A percentile compares a stretch with the other conserved stretches of the same genome.
Evolutionary conservation across 2,329 filamentous ascomycete species (phyloP).

Genomic region (Hortaea sp.): DNA sequence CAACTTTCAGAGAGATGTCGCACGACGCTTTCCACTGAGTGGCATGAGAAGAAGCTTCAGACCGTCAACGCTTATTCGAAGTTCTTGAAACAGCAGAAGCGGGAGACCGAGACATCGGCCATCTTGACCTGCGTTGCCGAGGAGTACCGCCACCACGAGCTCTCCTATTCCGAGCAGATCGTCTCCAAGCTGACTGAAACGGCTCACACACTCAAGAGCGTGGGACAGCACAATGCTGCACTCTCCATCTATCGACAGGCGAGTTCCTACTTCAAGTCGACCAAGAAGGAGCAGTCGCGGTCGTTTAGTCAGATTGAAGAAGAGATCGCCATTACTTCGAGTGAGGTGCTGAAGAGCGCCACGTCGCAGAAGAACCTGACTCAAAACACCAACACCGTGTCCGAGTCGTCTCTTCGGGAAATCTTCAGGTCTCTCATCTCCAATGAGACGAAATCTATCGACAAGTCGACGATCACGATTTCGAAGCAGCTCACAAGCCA

Average conservation of each 20-base stretch:
- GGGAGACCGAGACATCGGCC: conserved; percentile 35
- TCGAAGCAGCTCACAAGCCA: conserved; percentile 30
- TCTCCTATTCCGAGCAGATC: conserved; percentile 16
- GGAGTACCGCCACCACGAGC: conserved; percentile 38
- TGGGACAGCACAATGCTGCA: conserved; percentile 36
- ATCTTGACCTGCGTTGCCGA: conserved; percentile 39
- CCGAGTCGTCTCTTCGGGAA: conserved; percentile 35
- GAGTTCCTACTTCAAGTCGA: conserved; percentile 27
- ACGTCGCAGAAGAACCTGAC: conserved; percentile 16
- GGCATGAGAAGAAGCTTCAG: conserved; percentile 40
- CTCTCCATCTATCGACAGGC: conserved; percentile 37
- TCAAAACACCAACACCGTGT: conserved; percentile 28
- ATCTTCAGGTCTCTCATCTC: conserved; percentile 33
- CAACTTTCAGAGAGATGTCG: conserved; percentile 39
- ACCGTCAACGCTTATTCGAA: conserved; percentile 37
- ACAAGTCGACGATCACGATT: conserved; percentile 32
- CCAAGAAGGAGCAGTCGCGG: conserved; percentile 19
- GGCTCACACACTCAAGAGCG: conserved; percentile 36
- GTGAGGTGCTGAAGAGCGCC: conserved; percentile 31
- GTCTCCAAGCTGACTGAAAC: conserved; percentile 27
- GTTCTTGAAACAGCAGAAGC: conserved; percentile 38
- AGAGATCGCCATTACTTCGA: conserved; percentile 33
- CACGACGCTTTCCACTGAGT: conserved; percentile 31
- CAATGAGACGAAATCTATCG: conserved; percentile 29
- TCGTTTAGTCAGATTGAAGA: conserved; percentile 34